A percentile compares a stretch with the other conserved stretches of the same genome.
Evolutionary conservation across 1,284 basidiomycete species (phyloP).

Genomic region (Trichosporon sp.): DNA sequence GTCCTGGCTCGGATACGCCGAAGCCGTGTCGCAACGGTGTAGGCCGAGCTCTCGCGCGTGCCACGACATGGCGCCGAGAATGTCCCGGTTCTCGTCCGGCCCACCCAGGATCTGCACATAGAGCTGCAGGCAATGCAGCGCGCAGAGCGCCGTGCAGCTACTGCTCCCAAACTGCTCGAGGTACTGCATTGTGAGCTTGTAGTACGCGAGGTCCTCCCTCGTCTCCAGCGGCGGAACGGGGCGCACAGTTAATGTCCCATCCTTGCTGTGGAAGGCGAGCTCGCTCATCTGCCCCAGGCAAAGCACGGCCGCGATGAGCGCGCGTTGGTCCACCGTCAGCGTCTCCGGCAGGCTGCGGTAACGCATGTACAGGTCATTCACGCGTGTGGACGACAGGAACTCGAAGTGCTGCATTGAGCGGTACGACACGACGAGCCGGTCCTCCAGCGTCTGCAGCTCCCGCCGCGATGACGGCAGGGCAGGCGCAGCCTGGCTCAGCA

Average conservation of each 20-base stretch:
- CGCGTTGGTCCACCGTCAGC: slow-evolving; percentile 36
- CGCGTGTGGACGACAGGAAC: slow-evolving; percentile 24
- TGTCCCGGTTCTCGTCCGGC: slow-evolving; percentile 35
- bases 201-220: slow-evolving; percentile 43
- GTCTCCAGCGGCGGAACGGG: slow-evolving; percentile 18
- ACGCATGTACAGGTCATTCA: slow-evolving; percentile 32
- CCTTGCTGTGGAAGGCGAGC: slow-evolving; percentile 26
- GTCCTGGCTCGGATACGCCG: slow-evolving; percentile 34
- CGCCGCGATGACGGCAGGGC: slow-evolving; percentile 15
- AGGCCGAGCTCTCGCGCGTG: slow-evolving; percentile 39
- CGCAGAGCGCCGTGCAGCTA: slow-evolving; percentile 37
- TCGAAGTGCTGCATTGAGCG: slow-evolving; percentile 32
- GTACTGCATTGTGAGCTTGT: slow-evolving; percentile 33
- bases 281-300: slow-evolving; percentile 33
- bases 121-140: slow-evolving; percentile 38
- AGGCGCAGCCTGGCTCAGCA: slow-evolving; percentile 16
- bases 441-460: slow-evolving; percentile 28
- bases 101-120: slow-evolving; percentile 37
- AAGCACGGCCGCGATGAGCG: slow-evolving; percentile 35
- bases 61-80: slow-evolving; percentile 40
- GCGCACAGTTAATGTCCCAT: slow-evolving; percentile 7
- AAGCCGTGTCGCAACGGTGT: slow-evolving; percentile 36
- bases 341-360: slow-evolving; percentile 35
- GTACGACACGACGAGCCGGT: slow-evolving; percentile 29
- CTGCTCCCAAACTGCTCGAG: slow-evolving; percentile 35